A percentile compares a stretch with the other conserved stretches of the same genome.
Evolutionary conservation across 2,329 filamentous ascomycete genomes (phyloP).

Genomic region (Tolypocladium amazonense): DNA sequence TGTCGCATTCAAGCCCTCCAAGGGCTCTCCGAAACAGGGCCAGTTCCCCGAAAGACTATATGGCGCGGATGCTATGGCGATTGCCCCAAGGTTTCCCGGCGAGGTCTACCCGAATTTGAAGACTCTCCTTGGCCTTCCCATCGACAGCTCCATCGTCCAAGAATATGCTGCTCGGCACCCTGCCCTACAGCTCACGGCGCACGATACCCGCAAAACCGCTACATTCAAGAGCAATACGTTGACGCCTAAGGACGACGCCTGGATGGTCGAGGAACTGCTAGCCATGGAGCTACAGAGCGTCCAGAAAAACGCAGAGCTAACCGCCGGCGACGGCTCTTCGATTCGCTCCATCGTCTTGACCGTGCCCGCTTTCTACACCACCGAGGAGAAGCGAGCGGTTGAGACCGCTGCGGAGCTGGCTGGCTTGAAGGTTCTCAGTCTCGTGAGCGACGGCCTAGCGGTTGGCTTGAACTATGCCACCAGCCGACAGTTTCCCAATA

Average conservation of each 20-base stretch:
- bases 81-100: constrained; percentile 77
- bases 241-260: constrained; percentile 48
- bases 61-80: constrained; percentile 80
- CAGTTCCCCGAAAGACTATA: constrained; percentile 82
- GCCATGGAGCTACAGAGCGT: constrained; percentile 95
- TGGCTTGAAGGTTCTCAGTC: constrained; percentile 71
- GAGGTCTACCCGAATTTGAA: constrained; percentile 96
- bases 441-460: constrained; percentile 83
- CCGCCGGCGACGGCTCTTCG: constrained; percentile 64
- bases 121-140: constrained; percentile 67
- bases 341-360: constrained; percentile 83
- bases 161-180: constrained; percentile 71
- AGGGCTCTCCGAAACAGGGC: constrained; percentile 49
- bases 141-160: constrained; percentile 49
- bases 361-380: constrained; percentile 80
- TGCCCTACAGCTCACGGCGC: constrained; percentile 56
- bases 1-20: constrained; percentile 85
- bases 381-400: constrained; percentile 80
- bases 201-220: constrained; percentile 54
- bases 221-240: constrained; percentile 72
- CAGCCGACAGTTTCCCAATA: constrained; percentile 74
- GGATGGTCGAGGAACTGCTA: constrained; percentile 83
- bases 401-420: constrained; percentile 78
- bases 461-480: constrained; percentile 95
- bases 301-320: constrained; percentile 72